Percentiles rank a stretch among this genome's conserved stretches.
These are phyloP conservation scores for Salpingoeca rosetta DNA, from an alignment of 78 protist genomes.

Conservation along the genomic window DNA sequence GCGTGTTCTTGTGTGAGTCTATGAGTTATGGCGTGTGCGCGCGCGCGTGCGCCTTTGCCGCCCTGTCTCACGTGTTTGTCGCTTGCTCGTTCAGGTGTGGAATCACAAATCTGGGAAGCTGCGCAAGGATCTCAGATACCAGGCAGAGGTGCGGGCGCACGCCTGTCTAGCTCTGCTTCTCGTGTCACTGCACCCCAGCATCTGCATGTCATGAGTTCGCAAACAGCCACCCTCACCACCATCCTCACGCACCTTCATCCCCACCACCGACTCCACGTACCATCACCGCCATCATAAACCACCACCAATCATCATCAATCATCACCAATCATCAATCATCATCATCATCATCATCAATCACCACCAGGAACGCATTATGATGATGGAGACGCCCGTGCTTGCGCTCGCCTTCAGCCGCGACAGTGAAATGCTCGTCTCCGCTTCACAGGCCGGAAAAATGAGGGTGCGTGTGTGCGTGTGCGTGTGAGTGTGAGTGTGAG, in stretches of 20 bases:
- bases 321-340: not conserved
- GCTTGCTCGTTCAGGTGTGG: no score
- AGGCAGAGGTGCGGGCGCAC: conserved; percentile 15
- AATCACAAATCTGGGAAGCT: conserved; percentile 50
- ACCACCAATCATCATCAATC: no score
- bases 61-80: no score
- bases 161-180: not conserved
- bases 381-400: conserved; percentile 64
- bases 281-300: no score
- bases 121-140: conserved; percentile 46
- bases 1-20: no score
- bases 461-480: conserved; percentile 18
- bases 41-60: no score
- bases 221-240: no score
- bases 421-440: conserved; percentile 68
- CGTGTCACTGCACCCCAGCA: not conserved
- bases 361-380: conserved; percentile 52
- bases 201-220: no score
- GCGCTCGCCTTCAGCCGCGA: conserved; percentile 54
- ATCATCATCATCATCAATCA: not conserved
- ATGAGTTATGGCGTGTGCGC: no score
- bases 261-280: no score
- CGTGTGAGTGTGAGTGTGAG: no score
- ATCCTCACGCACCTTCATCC: no score
- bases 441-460: conserved; percentile 46